Evolutionary conservation across 768 basidiomycete species (phyloP).

Genomic region (Daedaleopsis nitida): DNA sequence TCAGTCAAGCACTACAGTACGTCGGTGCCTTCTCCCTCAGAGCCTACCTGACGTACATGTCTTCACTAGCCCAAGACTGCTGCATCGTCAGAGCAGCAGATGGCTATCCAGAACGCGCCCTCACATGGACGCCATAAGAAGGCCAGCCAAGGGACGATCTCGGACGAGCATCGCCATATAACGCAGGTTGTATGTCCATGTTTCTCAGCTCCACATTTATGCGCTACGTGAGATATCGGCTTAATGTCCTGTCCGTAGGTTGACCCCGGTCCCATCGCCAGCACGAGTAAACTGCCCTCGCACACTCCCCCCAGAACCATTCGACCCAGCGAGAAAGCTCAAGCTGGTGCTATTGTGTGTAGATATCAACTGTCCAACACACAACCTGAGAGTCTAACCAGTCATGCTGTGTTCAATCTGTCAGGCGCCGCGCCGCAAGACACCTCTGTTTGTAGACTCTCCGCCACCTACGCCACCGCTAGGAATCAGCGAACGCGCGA

Average conservation of each 20-base stretch:
- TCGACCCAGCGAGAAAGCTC: not conserved
- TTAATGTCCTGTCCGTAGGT: not conserved
- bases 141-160: not conserved
- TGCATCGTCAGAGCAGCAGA: not conserved
- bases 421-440: not conserved
- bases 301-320: too few species aligned
- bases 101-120: not conserved
- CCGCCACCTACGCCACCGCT: not conserved
- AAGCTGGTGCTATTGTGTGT: not conserved
- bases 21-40: not conserved
- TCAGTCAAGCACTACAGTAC: not conserved
- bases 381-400: not conserved
- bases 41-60: not conserved
- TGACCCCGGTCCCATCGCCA: not conserved
- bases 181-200: constrained; percentile 5
- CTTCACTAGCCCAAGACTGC: not conserved
- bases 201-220: not conserved
- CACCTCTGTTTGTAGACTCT: not conserved
- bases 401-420: not conserved
- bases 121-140: not conserved
- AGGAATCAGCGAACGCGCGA: too few species aligned
- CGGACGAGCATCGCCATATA: constrained; percentile 5
- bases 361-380: not conserved
- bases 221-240: not conserved
- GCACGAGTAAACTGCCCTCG: not conserved